A percentile compares a stretch with the other conserved stretches of the same genome.
These are phyloP conservation scores for Fusarium veterinarium DNA, from an alignment of 2,329 filamentous ascomycete genomes.

Conservation along the genomic window DNA sequence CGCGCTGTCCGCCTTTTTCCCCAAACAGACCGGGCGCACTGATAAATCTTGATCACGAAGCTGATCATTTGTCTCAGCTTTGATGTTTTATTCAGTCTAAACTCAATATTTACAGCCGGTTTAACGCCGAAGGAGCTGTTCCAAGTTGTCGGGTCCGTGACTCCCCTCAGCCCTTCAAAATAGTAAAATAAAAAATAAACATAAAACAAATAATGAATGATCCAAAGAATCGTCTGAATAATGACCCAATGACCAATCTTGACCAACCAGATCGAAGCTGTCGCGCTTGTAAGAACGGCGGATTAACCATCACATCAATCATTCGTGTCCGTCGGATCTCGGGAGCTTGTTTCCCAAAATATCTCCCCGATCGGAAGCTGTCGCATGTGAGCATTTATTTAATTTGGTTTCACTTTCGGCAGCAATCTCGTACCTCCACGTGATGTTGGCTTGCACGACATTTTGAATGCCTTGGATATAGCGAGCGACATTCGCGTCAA, in stretches of 20 bases:
- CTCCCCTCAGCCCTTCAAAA: neutral
- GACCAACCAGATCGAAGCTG: neutral
- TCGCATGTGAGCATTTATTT: neutral
- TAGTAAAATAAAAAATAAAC: constrained; percentile 7
- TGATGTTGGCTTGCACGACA: constrained; percentile 22
- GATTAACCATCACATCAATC: constrained; percentile 15
- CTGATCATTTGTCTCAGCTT: neutral
- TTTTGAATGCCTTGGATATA: constrained; percentile 17
- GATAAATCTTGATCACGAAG: neutral
- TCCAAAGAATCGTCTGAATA: neutral
- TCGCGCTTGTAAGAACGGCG: neutral
- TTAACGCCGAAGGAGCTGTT: neutral
- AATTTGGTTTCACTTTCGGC: fast-evolving
- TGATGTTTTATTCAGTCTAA: neutral
- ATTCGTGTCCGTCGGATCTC: constrained; percentile 10
- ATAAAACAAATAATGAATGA: neutral
- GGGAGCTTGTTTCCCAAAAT: constrained; percentile 16
- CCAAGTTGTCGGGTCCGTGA: neutral
- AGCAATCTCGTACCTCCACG: constrained; percentile 3
- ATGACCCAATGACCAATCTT: too few relatives aligned
- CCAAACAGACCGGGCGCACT: neutral
- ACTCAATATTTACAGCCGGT: neutral
- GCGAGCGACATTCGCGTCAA: neutral
- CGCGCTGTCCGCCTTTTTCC: neutral
- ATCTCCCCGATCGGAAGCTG: constrained; percentile 21